Evolutionary conservation across 495 filamentous ascomycete genomes (phyloP).

Genomic region (Pyronema domesticum): DNA sequence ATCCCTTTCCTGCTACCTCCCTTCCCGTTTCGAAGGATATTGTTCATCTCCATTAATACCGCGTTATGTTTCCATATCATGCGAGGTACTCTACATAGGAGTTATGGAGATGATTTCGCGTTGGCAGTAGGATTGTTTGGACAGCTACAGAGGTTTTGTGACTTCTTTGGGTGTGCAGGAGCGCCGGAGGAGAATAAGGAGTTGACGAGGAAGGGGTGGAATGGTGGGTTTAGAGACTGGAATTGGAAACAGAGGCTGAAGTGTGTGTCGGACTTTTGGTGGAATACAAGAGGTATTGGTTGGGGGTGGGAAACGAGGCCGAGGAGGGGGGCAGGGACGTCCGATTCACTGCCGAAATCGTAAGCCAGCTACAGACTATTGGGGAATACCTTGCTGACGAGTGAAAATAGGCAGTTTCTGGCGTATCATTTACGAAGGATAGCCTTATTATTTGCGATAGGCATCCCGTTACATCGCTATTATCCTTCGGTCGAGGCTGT

Average conservation of each 20-base stretch:
- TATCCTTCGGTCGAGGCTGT: not conserved
- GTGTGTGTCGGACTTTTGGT: not conserved
- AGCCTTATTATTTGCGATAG: not conserved
- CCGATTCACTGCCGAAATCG: not conserved
- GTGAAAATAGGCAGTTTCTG: not conserved
- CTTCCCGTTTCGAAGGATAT: not conserved
- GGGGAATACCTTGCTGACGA: not conserved
- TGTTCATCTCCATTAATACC: not conserved
- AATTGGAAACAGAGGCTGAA: not conserved
- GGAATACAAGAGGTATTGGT: not conserved
- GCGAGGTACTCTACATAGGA: not conserved
- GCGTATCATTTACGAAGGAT: not conserved
- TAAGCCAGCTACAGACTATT: not conserved
- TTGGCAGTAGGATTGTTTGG: not conserved
- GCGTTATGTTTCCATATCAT: not conserved
- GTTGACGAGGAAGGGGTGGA: not conserved
- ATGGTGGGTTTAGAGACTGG: not conserved
- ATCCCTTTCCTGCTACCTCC: not conserved
- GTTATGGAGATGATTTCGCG: not conserved
- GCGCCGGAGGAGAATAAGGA: not conserved
- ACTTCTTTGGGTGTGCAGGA: not conserved
- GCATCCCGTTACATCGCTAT: not conserved
- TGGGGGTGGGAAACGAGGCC: not conserved
- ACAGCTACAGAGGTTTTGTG: not conserved
- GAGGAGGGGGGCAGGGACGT: not conserved